A percentile compares a stretch with the other conserved stretches of the same genome.
phyloP scores from a whole-genome alignment of 208 protist species.

The Blechomonas ayalai region DNA sequence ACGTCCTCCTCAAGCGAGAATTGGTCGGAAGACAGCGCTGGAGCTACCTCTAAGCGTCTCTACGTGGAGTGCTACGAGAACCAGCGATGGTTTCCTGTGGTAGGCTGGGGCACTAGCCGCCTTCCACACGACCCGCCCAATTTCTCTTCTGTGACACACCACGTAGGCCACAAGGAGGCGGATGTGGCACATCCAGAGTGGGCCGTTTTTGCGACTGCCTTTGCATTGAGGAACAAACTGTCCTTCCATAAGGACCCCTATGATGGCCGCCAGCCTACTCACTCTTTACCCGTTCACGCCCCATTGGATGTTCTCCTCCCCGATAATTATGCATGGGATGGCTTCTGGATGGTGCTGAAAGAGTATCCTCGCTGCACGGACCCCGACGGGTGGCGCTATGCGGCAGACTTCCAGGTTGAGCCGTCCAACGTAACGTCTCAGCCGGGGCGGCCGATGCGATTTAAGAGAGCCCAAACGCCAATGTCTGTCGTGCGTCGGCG shows the following conservation, averaged over 20 bases:
- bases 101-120: constrained; percentile 47
- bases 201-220: no score
- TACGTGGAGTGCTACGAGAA: constrained; percentile 40
- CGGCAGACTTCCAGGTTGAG: constrained; percentile 12
- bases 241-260: no score
- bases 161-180: not conserved
- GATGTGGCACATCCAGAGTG: not conserved
- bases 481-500: constrained; percentile 36
- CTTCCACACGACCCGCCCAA: constrained; percentile 32
- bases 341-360: constrained; percentile 34
- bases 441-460: constrained; percentile 16
- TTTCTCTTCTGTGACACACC: constrained; percentile 23
- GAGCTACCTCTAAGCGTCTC: constrained; percentile 15
- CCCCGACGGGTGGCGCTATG: constrained; percentile 45
- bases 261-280: no score
- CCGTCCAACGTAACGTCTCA: not conserved
- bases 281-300: no score
- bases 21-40: constrained; percentile 10
- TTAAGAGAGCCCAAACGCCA: constrained; percentile 38
- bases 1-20: constrained; percentile 31
- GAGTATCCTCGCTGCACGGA: constrained; percentile 33
- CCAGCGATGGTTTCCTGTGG: constrained; percentile 61
- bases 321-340: constrained; percentile 32
- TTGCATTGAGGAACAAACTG: no score
- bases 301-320: constrained; percentile 22